Evolutionary conservation across 2,329 filamentous ascomycete species (phyloP).

Genomic region (Colletotrichum sp.): DNA sequence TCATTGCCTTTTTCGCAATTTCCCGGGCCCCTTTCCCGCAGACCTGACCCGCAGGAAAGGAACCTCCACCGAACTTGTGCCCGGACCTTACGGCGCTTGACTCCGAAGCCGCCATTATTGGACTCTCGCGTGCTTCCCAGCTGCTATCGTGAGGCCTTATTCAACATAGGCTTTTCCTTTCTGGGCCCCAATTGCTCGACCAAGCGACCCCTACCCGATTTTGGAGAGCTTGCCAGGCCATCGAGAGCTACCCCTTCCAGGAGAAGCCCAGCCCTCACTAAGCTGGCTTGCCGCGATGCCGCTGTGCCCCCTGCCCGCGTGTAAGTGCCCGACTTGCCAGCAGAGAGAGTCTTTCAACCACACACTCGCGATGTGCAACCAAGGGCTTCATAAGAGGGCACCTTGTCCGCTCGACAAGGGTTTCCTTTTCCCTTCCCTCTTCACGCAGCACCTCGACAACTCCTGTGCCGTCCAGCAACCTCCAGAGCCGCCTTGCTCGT

Average conservation of each 20-base stretch:
- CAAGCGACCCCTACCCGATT: background rate
- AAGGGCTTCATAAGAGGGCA: constrained; percentile 9
- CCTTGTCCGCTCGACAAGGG: background rate
- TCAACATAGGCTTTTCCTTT: background rate
- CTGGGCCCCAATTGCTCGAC: background rate
- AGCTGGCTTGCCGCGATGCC: background rate
- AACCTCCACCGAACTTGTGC: background rate
- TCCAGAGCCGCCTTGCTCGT: constrained; percentile 37
- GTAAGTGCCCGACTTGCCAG: background rate
- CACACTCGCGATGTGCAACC: background rate
- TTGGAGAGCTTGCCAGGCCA: background rate
- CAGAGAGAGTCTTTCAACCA: background rate
- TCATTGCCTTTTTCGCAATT: constrained; percentile 15
- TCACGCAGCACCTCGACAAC: constrained; percentile 10
- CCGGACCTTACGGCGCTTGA: constrained; percentile 6
- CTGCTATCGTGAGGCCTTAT: background rate
- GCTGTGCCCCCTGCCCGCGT: background rate
- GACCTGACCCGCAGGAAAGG: background rate
- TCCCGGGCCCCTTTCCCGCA: constrained; percentile 6
- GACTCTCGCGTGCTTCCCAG: background rate
- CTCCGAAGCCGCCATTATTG: background rate
- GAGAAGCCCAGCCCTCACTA: background rate
- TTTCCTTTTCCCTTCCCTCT: background rate
- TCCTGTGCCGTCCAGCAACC: constrained; percentile 10
- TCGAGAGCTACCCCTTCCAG: background rate